Conservation (phyloP, 495 filamentous ascomycete species). For the Talaromyces trachyspermus region DNA sequence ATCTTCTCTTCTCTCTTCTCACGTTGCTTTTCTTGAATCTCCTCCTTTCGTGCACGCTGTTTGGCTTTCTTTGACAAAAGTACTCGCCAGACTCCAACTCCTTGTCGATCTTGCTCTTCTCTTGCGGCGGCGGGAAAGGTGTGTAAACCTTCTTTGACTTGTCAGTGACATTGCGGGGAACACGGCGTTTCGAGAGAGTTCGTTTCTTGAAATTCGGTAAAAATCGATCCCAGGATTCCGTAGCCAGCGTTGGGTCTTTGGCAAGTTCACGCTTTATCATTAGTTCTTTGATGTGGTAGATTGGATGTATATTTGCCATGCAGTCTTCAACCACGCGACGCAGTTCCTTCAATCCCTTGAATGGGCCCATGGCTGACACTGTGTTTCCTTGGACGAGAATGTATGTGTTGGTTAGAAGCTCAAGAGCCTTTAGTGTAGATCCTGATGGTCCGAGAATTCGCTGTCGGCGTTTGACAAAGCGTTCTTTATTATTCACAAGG, state of each 20-base stretch:
- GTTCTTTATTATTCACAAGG: conserved; percentile 88
- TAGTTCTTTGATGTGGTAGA: conserved; percentile 94
- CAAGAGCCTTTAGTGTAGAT: conserved; percentile 84
- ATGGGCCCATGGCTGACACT: conserved; percentile 82
- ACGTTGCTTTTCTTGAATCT: conserved; percentile 71
- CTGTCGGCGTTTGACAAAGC: conserved; percentile 93
- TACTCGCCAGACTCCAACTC: conserved; percentile 98
- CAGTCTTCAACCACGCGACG: conserved; percentile 87
- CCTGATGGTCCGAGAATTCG: conserved; percentile 81
- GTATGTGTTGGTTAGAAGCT: conserved; percentile 90
- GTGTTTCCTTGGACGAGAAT: conserved; percentile 97
- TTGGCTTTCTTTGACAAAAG: conserved; percentile 89
- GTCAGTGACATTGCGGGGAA: conserved; percentile 80
- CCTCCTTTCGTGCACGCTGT: conserved; percentile 71
- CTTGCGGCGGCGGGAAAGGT: conserved; percentile 63
- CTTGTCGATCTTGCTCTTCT: conserved; percentile 95
- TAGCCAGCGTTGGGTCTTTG: conserved; percentile 80
- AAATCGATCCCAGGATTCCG: conserved; percentile 93
- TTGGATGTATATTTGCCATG: conserved; percentile 92
- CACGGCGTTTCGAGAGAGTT: conserved; percentile 74
- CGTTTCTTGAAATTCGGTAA: conserved; percentile 97
- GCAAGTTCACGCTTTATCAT: conserved; percentile 99
- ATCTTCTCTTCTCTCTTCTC: conserved; percentile 84
- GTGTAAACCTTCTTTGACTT: conserved; percentile 94
- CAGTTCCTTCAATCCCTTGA: conserved; percentile 89